These are phyloP conservation scores for Lentinus brumalis DNA, from an alignment of 768 basidiomycete genomes.

Conservation along the genomic window DNA sequence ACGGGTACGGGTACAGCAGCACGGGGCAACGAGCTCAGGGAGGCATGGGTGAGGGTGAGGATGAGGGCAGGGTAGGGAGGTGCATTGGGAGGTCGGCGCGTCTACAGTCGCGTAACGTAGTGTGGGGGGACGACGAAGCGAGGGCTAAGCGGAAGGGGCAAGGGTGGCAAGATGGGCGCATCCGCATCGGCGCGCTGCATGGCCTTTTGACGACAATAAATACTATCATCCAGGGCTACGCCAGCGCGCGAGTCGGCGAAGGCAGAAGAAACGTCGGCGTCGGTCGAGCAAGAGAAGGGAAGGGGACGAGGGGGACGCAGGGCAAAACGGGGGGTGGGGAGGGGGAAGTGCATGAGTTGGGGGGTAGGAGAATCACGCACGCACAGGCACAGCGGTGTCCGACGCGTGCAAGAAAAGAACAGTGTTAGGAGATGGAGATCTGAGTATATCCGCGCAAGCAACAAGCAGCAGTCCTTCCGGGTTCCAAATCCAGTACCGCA, in stretches of 20 bases:
- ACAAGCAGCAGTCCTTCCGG: conserved; percentile 3
- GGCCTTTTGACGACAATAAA: conserved; percentile 18
- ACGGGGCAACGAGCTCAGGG: neutral
- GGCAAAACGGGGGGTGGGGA: neutral
- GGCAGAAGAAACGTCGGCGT: too few species aligned
- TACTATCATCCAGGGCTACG: conserved; percentile 12
- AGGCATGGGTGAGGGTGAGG: neutral
- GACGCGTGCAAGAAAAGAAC: neutral
- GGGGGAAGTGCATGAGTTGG: neutral
- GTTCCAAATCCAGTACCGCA: neutral
- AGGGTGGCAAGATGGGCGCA: neutral
- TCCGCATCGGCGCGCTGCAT: neutral
- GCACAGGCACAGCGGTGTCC: neutral
- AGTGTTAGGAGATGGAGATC: neutral
- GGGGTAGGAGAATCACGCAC: neutral
- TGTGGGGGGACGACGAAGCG: neutral
- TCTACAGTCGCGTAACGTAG: neutral
- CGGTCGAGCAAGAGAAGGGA: too few species aligned
- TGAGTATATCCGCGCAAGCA: neutral
- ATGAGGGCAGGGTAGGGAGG: neutral
- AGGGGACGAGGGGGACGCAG: neutral
- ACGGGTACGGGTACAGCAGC: too few species aligned
- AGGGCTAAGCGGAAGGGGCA: neutral
- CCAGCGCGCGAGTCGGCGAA: neutral
- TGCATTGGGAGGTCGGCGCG: neutral